Conservation (phyloP, 768 basidiomycete genomes). For the Guyanaporus albipodus region DNA sequence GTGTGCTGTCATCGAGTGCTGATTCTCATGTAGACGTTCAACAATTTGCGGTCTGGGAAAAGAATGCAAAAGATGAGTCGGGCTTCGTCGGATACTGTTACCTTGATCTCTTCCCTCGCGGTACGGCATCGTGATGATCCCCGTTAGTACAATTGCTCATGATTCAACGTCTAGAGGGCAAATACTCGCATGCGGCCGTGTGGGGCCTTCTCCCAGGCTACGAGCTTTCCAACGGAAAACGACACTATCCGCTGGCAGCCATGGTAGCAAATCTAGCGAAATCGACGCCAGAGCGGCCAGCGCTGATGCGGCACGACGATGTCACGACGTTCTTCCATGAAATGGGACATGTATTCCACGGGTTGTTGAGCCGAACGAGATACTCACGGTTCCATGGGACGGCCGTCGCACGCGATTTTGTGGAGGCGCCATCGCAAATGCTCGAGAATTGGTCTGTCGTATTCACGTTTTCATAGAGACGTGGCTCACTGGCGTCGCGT, state of each 20-base stretch:
- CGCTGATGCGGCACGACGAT: slow-evolving; percentile 82
- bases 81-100: slow-evolving; percentile 84
- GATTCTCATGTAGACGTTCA: slow-evolving; percentile 57
- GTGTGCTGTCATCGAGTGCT: not conserved
- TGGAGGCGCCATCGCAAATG: slow-evolving; percentile 91
- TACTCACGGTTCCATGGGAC: slow-evolving; percentile 83
- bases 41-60: slow-evolving; percentile 82
- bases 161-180: slow-evolving; percentile 44
- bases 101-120: slow-evolving; percentile 82
- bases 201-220: slow-evolving; percentile 75
- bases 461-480: not conserved
- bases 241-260: slow-evolving; percentile 69
- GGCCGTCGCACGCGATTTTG: slow-evolving; percentile 75
- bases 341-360: slow-evolving; percentile 76
- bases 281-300: slow-evolving; percentile 73
- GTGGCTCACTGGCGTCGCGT: not conserved
- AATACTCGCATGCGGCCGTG: slow-evolving; percentile 86
- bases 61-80: slow-evolving; percentile 61
- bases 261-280: slow-evolving; percentile 95
- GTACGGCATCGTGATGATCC: slow-evolving; percentile 34
- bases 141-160: not conserved
- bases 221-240: slow-evolving; percentile 48
- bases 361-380: slow-evolving; percentile 63
- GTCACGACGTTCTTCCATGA: slow-evolving; percentile 93
- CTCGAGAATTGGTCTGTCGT: slow-evolving; percentile 74